Conservation (phyloP, 192 early-diverging fungal genomes). For the Phlyctochytrium planicorne region DNA sequence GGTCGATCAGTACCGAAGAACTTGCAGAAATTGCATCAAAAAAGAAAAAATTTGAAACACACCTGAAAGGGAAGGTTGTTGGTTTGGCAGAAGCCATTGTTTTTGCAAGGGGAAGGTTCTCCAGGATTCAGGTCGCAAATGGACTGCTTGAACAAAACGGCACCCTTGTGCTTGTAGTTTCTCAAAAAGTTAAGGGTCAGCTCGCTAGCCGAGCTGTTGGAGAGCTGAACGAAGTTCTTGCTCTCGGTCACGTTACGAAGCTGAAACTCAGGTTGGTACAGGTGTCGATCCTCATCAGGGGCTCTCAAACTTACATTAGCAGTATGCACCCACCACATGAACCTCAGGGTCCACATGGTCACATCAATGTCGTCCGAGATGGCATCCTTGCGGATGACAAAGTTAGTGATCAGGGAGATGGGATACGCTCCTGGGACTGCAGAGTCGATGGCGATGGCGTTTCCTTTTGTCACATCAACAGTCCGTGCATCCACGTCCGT, state of each 20-base stretch:
- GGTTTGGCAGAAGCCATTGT: slow-evolving; percentile 4
- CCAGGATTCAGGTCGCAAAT: slow-evolving; percentile 14
- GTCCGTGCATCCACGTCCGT: background rate
- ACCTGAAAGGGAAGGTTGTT: background rate
- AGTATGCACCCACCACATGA: slow-evolving; percentile 13
- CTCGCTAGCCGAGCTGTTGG: background rate
- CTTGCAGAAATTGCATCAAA: no score
- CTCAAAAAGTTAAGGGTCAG: background rate
- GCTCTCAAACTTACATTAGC: no score
- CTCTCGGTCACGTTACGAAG: background rate
- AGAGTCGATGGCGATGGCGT: background rate
- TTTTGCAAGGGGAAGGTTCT: slow-evolving; percentile 3
- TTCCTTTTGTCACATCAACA: background rate
- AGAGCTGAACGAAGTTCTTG: background rate
- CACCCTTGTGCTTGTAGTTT: background rate
- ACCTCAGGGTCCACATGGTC: slow-evolving; percentile 2
- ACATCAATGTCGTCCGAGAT: slow-evolving; percentile 5
- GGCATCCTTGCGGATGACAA: slow-evolving; percentile 4
- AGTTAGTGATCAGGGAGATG: slow-evolving; percentile 7
- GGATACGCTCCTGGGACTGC: slow-evolving; percentile 11
- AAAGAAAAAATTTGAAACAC: background rate
- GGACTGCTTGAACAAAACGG: background rate
- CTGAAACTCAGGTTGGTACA: background rate
- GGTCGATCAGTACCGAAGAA: no score
- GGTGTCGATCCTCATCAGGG: background rate